Evolutionary conservation across 306 rosid species (phyloP), one percentile per base, ranked within the genome.

Genomic region (Fragaria ananassa): DNA sequence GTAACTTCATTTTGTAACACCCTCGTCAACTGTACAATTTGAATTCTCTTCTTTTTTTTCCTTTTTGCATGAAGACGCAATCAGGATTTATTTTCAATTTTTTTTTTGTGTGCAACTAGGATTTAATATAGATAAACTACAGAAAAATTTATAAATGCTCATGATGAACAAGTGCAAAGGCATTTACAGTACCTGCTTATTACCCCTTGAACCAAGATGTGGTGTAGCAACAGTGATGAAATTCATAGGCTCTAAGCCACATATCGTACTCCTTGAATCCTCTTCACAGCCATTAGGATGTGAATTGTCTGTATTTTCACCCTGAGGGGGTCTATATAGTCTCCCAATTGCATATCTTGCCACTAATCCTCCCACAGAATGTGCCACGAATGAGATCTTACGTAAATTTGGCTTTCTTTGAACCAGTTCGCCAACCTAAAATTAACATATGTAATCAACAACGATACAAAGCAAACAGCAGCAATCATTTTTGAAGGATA

Each of bases 131-230:
- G 44, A 58, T 21, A 57, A 72, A 23, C 21, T 3, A 39, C 41
- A 35, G 61, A 50, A 23, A 44, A 53, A 13, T n/a, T 56, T 6
- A 3, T 21, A 31, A 46, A 23, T 27, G 19, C 21, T 31, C 47
- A 65, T 18, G 58, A 47, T 12, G 42, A 63, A 72, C 23, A 54
- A 61, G 65, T 6, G 68, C 6, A 41, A 11, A 63, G 44, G 25
- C n/a, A 34, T 31, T 0, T 31, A 27, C 0, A 60, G 9, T 80
- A 96, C 99, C 98, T 96, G 99, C 85, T 88, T 92, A 80, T 96
- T 85, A 71, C 98, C 98, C 90, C 99, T 96, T 41, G 99, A 96
- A 51, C 99, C 98, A 69, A 96, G 90, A 83, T 96, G 99, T 62
- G 99, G 99, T 58, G 99, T 92, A 76, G 99, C 99, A 77, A 89